Evolutionary conservation across 2,329 filamentous ascomycete genomes (phyloP), one percentile per base, ranked within the genome.

Genomic region (Lecanicillium sp.): DNA sequence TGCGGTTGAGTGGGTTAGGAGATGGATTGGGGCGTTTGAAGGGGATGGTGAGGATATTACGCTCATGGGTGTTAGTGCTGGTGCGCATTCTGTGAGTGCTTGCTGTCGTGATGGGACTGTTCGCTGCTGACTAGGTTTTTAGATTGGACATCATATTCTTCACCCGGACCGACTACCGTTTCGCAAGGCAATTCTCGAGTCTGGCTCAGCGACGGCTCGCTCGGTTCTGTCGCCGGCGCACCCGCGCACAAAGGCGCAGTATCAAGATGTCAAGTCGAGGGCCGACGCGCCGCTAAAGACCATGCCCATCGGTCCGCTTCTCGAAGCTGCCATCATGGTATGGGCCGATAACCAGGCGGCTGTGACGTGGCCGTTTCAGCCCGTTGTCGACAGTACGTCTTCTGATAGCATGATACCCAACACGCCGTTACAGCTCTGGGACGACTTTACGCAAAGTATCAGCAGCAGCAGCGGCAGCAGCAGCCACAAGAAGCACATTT

Each of bases 111-210:
- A n/a, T n/a, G n/a, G n/a, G n/a, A n/a, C n/a, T 58, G 54, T 15
- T 17, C 11, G 25, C 17, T 27, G 19, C 12, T 38, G 13, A 18
- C 14, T 29, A 17, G n/a, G n/a, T n/a, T 40, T 31, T 30, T 44
- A 81, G 73, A 72, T 84, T 46, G 81, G 81, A 3, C 81, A 87
- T 50, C 80, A 84, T 47, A 58, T 86, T 13, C 73, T 84, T 44
- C 61, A 63, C 33, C 53, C 60, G 3, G 49, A 51, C 14, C 69
- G 66, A 0, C 66, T 62, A 17, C 66, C 65, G 43, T 74, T 79
- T 48, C 59, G 64, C 43, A 69, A 68, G 46, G 71, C 66, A 18
- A 74, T 79, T 38, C 61, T 78, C 27, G 74, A 79, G 49, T 78
- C 73, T 4, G 74, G 75, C 10, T 70, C 65, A 0, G 54, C 74